Base-by-base conservation (phyloP, 2,329 filamentous ascomycete genomes). In the Aspergillus sp. region DNA sequence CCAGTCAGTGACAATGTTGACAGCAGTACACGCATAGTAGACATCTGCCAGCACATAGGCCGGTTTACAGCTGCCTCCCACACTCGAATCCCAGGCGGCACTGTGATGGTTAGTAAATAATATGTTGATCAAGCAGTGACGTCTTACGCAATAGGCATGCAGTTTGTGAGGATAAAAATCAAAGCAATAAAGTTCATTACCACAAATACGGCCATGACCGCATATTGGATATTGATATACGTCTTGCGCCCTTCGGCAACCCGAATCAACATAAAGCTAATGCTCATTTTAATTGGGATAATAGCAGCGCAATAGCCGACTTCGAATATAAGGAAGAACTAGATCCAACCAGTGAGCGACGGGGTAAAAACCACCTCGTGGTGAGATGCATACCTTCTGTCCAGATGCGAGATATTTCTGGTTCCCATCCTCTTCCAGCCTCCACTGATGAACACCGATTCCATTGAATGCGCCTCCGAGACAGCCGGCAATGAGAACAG, bases 271-370 rank as follows among this genome's bases (percentile, higher is more conserved):
- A 56, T 54, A 52, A 49, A 56, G 38, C 54, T 53, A 42, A 58
- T 58, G 33, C 56, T 58, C 32, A 58, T 47, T 37, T 58, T 58
- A 26, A 57, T 57, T 2, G 53, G 54, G 27, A 58, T 57, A 13
- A 58, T 58, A 12, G 54, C 53, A 27, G 52, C 33, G 28, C 53
- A 54, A n/a, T 58, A 58, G 26, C 55, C 55, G 19, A 57, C 51
- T 47, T 58, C 54, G 35, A 58, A 58, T n/a, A 57, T 51, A 5
- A 58, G 45, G 40, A 56, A 58, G 43, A 52, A 56, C 52, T 55
- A 10, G 26, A 12, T 19, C 19, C 19, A 19, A 19, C 19, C 19
- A 19, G 4, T 19, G 19, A 19, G 19, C 19, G 19, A 19, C 4
- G 19, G 19, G 19, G 19, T 19, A 19, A 19, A 19, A 2, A 19